Conservation (phyloP, 345 rosid species). For the Cochlearia excelsa region DNA sequence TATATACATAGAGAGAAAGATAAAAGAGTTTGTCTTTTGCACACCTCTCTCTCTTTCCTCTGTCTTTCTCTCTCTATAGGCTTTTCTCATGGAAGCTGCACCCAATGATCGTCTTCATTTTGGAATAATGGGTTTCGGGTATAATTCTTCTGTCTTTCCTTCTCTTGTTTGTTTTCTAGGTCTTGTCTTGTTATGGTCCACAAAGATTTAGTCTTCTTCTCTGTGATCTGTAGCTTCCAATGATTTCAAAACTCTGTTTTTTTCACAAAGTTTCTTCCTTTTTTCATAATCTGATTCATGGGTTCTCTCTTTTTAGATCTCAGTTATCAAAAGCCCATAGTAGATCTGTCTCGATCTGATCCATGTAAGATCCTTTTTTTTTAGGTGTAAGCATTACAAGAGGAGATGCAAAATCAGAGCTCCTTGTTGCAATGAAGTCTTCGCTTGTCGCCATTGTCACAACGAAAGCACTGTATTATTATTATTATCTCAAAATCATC, state of each 20-base stretch:
- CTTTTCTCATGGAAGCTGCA: slow-evolving; percentile 70
- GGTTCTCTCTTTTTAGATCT: no score
- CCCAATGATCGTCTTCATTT: slow-evolving; percentile 64
- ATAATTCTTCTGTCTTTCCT: slow-evolving; percentile 15
- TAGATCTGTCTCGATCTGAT: slow-evolving; percentile 29
- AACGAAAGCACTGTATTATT: slow-evolving; percentile 69
- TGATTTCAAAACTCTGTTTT: no score
- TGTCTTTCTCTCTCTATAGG: no score
- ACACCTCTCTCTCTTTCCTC: no score
- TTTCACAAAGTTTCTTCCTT: slow-evolving; percentile 3
- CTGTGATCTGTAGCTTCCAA: slow-evolving; percentile 9
- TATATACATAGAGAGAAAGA: neutral
- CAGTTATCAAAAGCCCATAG: no score
- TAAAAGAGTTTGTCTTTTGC: neutral
- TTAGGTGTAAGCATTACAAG: slow-evolving; percentile 86
- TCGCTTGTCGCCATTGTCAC: slow-evolving; percentile 91
- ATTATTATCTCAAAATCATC: neutral
- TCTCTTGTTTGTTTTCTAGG: neutral
- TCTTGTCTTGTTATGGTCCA: no score
- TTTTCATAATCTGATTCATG: no score
- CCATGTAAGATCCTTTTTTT: no score
- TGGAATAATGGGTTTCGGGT: slow-evolving; percentile 98
- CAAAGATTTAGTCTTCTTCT: slow-evolving; percentile 3
- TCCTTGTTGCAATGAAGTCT: slow-evolving; percentile 94
- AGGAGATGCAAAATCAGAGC: slow-evolving; percentile 93